Conservation (phyloP, 2,329 filamentous ascomycete genomes). For the Rhexocercosporidium sp. region DNA sequence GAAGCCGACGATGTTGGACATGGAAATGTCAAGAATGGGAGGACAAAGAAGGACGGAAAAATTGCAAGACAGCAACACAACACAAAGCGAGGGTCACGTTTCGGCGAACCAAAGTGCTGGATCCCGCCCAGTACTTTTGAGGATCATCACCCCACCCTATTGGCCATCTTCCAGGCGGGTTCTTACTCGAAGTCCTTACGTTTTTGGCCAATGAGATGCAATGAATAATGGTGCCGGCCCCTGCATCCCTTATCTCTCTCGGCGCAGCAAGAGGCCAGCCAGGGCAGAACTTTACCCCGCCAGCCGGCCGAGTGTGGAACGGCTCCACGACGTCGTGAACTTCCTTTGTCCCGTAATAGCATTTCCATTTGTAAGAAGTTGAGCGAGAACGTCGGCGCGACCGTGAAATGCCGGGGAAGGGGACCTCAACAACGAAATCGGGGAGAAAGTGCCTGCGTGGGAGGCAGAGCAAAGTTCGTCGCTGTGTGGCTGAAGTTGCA, state of each 20-base stretch:
- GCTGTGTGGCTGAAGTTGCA: not conserved
- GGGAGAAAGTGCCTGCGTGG: constrained; percentile 14
- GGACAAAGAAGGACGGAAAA: not conserved
- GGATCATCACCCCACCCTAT: not conserved
- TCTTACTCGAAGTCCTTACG: not conserved
- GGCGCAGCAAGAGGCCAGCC: constrained; percentile 5
- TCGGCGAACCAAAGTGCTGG: constrained; percentile 6
- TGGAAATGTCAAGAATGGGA: not conserved
- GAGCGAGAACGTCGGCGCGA: constrained; percentile 6
- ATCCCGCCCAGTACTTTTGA: not conserved
- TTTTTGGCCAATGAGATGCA: not conserved
- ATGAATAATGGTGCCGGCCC: not conserved
- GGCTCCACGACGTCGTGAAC: constrained; percentile 8
- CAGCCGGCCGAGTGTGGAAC: constrained; percentile 2
- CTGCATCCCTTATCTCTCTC: constrained; percentile 9
- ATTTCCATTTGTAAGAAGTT: constrained; percentile 33
- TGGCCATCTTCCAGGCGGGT: constrained; percentile 3
- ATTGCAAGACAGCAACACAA: not conserved
- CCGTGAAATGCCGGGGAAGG: constrained; percentile 6
- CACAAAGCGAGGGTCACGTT: not conserved
- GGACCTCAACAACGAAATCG: constrained; percentile 14
- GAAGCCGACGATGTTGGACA: not conserved
- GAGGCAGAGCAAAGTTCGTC: not conserved
- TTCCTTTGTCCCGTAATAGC: constrained; percentile 28
- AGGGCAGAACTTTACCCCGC: not conserved